Base-by-base conservation (phyloP, 176 grass and related monocot genomes). In the Bolboschoenus planiculmis region DNA sequence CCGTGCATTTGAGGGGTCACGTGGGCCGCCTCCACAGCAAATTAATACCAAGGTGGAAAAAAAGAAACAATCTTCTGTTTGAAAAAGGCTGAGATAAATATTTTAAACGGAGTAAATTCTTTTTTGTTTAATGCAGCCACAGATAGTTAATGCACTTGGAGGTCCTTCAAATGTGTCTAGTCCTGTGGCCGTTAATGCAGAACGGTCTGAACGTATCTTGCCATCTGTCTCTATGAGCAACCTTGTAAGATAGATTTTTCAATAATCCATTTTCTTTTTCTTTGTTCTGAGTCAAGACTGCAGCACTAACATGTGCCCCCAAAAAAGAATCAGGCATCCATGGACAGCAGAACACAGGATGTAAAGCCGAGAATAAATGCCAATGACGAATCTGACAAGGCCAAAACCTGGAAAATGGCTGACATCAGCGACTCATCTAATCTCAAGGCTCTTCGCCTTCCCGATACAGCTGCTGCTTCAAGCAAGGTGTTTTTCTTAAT, bases 151-250 rank as follows among this genome's bases (percentile, higher is more conserved):
- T 73, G 78, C 80, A 68, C 85, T 96, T 35, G 97, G 91, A 85
- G 83, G 85, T 73, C 88, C 81, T 91, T 91, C 96, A 6, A 99
- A 99, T 87, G 86, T 87, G 81, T 93, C 93, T 75, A 99, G 97
- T 53, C 87, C 97, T 87, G 88, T 92, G 71, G 89, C 91, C 68
- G 86, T 93, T 72, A 91, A 87, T 26, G 54, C 93, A n/a, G 97
- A 99, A 63, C 83, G 97, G 55, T 84, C 90, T 58, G 96, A 99
- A 54, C 88, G 97, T 48, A 90, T 91, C 39, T 64, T 99, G 87
- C 91, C 97, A 63, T 67, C 89, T 65, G 96, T 99, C 44, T 99
- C 97, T 18, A 91, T 94, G 77, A 91, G 97, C 87, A 90, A 87
- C 84, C 74, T 99, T 87, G 97, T 99, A 82, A 89, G 91, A 77